Conservation (phyloP, 352 stramenopile genomes). For the Phytophthora litchii region DNA sequence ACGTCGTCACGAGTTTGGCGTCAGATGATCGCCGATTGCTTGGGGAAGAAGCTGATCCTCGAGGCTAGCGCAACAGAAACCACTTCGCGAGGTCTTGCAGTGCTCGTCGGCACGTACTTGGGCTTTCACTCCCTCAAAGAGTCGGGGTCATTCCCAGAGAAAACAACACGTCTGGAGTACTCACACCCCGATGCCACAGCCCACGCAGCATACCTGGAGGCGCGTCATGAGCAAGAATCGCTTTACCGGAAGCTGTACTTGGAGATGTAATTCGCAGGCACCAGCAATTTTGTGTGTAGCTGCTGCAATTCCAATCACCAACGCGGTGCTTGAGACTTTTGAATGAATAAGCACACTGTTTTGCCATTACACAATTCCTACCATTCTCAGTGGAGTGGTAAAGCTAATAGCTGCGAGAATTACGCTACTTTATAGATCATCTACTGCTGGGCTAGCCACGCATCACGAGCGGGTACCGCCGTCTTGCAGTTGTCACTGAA, state of each 20-base stretch:
- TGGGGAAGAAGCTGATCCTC: conserved; percentile 76
- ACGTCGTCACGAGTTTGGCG: conserved; percentile 83
- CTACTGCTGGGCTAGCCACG: conserved; percentile 43
- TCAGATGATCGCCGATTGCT: conserved; percentile 86
- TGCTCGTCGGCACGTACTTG: conserved; percentile 70
- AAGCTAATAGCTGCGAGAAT: conserved; percentile 9
- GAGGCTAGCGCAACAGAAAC: conserved; percentile 72
- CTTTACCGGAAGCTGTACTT: conserved; percentile 79
- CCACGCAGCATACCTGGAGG: conserved; percentile 66
- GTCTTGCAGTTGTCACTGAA: conserved; percentile 73
- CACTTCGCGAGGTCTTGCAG: conserved; percentile 84
- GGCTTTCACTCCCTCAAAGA: conserved; percentile 58
- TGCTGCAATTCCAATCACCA: conserved; percentile 9
- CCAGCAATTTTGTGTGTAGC: conserved; percentile 13
- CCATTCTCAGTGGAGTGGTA: neutral
- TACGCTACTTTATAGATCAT: conserved; percentile 8
- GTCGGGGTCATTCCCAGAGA: conserved; percentile 35
- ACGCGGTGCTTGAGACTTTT: neutral
- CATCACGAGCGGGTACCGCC: conserved; percentile 44
- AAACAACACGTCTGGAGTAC: conserved; percentile 32
- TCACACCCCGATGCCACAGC: conserved; percentile 50
- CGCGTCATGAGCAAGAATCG: conserved; percentile 68
- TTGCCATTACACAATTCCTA: conserved; percentile 8
- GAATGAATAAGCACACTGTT: conserved; percentile 10
- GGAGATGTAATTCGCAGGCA: conserved; percentile 15